A percentile compares a stretch with the other conserved stretches of the same genome.
These are phyloP conservation scores for Rasamsonia emersonii DNA, from an alignment of 2,329 filamentous ascomycete genomes.

Conservation along the genomic window DNA sequence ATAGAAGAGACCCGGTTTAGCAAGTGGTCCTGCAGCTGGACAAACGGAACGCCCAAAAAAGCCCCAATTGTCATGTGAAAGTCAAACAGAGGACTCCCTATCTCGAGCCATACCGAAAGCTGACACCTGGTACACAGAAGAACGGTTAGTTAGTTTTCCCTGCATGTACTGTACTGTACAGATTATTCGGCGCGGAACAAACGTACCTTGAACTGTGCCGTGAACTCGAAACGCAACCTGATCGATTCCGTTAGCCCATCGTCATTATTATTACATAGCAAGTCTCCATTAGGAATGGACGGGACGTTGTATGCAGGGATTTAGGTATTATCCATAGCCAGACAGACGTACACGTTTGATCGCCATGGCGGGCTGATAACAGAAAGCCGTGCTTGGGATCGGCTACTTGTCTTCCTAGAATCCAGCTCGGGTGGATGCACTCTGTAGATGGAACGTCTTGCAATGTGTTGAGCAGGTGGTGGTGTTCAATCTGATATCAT, in stretches of 20 bases:
- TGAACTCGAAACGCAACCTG: constrained; percentile 45
- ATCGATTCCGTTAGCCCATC: background rate
- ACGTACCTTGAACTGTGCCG: constrained; percentile 60
- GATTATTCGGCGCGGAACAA: background rate
- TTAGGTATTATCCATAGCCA: too few species aligned
- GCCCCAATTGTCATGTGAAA: too few species aligned
- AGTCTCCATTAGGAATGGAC: background rate
- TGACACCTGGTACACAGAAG: constrained; percentile 30
- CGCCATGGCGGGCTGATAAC: too few species aligned
- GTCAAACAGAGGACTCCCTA: too few species aligned
- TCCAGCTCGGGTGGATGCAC: too few species aligned
- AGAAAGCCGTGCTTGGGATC: too few species aligned
- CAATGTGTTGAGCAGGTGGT: too few species aligned
- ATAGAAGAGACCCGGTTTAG: background rate
- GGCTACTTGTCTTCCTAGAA: too few species aligned
- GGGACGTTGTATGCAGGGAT: too few species aligned
- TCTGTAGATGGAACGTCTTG: too few species aligned
- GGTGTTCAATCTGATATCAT: too few species aligned
- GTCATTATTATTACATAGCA: background rate
- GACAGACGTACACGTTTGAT: constrained; percentile 2
- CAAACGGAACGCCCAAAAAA: background rate
- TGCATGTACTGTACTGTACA: too few species aligned
- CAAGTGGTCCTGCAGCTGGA: background rate
- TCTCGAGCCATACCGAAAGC: constrained; percentile 40
- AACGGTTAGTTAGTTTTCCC: background rate